phyloP scores from a whole-genome alignment of 768 basidiomycete species.

The Dioszegia crocea region DNA sequence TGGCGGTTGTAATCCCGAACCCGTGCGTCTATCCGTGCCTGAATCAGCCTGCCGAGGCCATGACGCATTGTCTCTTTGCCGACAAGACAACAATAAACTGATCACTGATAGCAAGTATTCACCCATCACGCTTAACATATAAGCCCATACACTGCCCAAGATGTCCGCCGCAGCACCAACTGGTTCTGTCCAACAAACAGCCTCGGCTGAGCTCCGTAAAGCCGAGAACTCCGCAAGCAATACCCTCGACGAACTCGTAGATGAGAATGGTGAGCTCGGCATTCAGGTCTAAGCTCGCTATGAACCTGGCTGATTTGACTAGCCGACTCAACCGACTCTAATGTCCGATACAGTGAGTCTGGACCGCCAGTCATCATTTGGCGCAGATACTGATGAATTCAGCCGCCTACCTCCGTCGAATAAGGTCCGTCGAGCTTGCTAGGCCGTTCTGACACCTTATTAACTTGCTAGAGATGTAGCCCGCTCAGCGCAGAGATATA shows the following conservation, averaged over 20 bases:
- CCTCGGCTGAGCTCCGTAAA: slow-evolving; percentile 11
- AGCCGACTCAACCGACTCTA: slow-evolving; percentile 49
- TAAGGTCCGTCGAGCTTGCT: slow-evolving; percentile 3
- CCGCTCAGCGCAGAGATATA: slow-evolving; percentile 46
- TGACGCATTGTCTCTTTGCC: no score
- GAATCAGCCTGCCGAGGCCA: no score
- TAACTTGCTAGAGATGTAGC: slow-evolving; percentile 32
- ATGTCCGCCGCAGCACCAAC: background rate
- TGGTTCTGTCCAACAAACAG: slow-evolving; percentile 11
- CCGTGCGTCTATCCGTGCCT: no score
- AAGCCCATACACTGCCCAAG: background rate
- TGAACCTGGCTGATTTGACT: background rate
- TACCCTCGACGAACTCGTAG: slow-evolving; percentile 31
- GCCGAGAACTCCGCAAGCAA: slow-evolving; percentile 16
- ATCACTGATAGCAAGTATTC: no score
- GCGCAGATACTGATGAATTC: no score
- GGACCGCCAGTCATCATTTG: no score
- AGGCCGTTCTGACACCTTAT: background rate
- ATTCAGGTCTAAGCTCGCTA: background rate
- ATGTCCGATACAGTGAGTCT: slow-evolving; percentile 46
- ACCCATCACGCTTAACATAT: background rate
- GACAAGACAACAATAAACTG: no score
- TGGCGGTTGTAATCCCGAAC: no score
- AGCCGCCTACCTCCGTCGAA: slow-evolving; percentile 49
- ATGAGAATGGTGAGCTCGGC: slow-evolving; percentile 24